A percentile compares a stretch with the other conserved stretches of the same genome.
Conservation (phyloP, 352 stramenopile genomes). For the Pythium grandisporangium region DNA sequence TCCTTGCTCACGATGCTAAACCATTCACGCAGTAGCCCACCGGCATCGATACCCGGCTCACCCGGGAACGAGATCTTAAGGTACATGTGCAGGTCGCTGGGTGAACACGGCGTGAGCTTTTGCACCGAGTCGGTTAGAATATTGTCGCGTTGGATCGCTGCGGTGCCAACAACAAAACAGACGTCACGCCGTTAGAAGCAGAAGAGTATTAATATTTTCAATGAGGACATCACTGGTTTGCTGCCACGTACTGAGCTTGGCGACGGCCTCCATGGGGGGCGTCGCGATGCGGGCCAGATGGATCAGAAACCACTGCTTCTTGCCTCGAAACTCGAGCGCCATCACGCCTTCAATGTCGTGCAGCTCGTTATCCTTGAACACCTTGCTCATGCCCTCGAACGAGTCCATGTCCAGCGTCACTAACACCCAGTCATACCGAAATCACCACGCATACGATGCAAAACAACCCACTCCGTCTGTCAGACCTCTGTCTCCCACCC, state of each 20-base stretch:
- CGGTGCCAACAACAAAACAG: neutral
- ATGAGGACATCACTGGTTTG: no score
- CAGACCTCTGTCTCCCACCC: no score
- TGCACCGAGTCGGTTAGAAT: slow-evolving; percentile 46
- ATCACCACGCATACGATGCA: neutral
- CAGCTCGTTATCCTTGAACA: slow-evolving; percentile 23
- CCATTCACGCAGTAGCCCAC: slow-evolving; percentile 77
- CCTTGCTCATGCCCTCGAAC: slow-evolving; percentile 27
- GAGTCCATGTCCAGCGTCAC: slow-evolving; percentile 69
- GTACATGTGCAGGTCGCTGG: slow-evolving; percentile 47
- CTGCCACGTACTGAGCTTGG: slow-evolving; percentile 46
- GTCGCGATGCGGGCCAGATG: slow-evolving; percentile 56
- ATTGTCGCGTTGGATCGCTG: slow-evolving; percentile 41
- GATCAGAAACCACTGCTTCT: slow-evolving; percentile 81
- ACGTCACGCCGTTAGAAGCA: no score
- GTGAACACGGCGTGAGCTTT: slow-evolving; percentile 25
- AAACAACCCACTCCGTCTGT: no score
- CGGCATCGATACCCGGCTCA: slow-evolving; percentile 66
- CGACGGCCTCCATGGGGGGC: slow-evolving; percentile 46
- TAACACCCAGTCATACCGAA: neutral
- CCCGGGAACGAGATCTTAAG: slow-evolving; percentile 62
- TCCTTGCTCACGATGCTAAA: slow-evolving; percentile 64
- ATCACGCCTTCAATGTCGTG: slow-evolving; percentile 74
- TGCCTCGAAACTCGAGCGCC: slow-evolving; percentile 63
- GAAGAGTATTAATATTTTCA: neutral